A percentile compares a stretch with the other conserved stretches of the same genome.
Evolutionary conservation across 768 basidiomycete species (phyloP).

Genomic region (Tulasnella sp.): DNA sequence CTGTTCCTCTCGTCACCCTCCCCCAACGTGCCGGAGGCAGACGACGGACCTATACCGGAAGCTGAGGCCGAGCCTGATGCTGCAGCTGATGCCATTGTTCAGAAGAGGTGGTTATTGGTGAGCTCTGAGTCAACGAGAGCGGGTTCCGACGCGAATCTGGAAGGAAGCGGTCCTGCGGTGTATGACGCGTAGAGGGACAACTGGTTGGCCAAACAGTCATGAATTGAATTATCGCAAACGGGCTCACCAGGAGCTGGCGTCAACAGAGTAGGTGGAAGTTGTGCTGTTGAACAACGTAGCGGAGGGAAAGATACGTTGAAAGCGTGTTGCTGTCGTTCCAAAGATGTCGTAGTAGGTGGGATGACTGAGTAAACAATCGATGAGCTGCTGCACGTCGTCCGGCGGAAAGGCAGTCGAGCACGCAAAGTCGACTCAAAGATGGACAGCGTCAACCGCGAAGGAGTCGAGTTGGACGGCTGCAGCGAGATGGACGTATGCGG

Average conservation of each 20-base stretch:
- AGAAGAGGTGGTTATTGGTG: neutral
- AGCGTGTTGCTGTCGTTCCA: no score
- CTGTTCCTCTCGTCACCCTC: constrained; percentile 16
- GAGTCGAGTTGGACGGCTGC: constrained; percentile 13
- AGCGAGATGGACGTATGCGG: constrained; percentile 3
- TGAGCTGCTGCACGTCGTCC: no score
- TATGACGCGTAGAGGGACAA: constrained; percentile 2
- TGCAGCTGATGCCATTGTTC: constrained; percentile 2
- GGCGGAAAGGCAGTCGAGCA: no score
- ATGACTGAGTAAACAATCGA: no score
- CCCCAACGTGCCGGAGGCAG: neutral
- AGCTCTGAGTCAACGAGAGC: neutral
- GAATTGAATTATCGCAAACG: no score
- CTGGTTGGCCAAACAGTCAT: neutral
- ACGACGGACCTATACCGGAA: constrained; percentile 11
- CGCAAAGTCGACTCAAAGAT: constrained; percentile 3
- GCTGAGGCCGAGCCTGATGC: constrained; percentile 10
- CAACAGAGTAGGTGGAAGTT: no score
- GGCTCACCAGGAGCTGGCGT: no score
- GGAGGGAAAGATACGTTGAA: no score
- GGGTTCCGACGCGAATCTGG: neutral
- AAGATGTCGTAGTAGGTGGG: no score
- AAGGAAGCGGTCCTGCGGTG: neutral
- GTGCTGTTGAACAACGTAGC: no score
- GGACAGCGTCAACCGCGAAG: neutral